Evolutionary conservation across 768 basidiomycete species (phyloP), one percentile per base, ranked within the genome.

Genomic region (Nevesoporus exiguus): DNA sequence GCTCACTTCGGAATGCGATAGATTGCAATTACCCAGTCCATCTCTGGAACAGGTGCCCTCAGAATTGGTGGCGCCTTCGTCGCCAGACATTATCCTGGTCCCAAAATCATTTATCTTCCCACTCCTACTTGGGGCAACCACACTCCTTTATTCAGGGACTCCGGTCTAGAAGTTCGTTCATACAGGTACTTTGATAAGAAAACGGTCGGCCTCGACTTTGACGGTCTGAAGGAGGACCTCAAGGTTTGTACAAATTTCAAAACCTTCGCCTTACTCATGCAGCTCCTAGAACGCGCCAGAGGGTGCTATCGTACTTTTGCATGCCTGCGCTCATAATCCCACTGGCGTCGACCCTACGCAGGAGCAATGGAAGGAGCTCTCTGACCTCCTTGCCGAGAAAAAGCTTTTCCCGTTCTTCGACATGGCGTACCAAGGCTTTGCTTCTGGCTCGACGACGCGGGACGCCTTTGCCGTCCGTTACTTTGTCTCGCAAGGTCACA

Each of bases 371-470:
- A 80, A 79, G 56, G 82, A 90, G 70, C 85, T 99, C 57, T 93
- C 90, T 40, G 81, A 93, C 63, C 77, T 98, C 55, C 74, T 96
- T 62, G 85, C 90, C 67, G 88, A 93, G 76, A 91, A 83, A 77
- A 83, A 85, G 59, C 82, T 96, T 63, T 96, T 98, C 85, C 90
- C 96, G 49, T 93, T 98, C 84, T 98, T 98, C 71, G 97, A 99
- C 74, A 98, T 98, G 94, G 96, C 97, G 15, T 99, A 99, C 78
- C 93, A 97, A 74, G 97, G 97, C 48, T 99, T 99, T 71, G 96
- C 97, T 33, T 97, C 95, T 22, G 97, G 97, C 47, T 85, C 86
- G 48, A 93, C 92, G 60, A 71, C 85, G 60, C 85, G 84, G 52
- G 97, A 99, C 66, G 97, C 96, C 11, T 95, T 92, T 71, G 93